Percentiles rank a stretch among this genome's conserved stretches.
Conservation (phyloP, 768 basidiomycete species). For the Xerocomus spinulosus region DNA sequence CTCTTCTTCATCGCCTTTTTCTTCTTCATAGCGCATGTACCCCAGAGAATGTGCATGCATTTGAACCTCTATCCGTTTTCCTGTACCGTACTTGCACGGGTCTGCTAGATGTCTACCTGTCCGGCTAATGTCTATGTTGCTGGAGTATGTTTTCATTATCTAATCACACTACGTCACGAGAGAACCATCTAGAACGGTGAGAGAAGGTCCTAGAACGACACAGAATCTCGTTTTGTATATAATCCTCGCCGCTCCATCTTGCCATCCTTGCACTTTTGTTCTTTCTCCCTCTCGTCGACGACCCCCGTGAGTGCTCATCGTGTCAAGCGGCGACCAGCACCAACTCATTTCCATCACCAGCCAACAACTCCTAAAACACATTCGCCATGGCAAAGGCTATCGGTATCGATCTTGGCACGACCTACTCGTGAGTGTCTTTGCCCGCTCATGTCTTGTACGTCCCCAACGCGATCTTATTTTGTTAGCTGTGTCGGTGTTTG, state of each 20-base stretch:
- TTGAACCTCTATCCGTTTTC: conserved; percentile 15
- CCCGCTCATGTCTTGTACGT: not conserved
- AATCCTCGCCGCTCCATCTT: conserved; percentile 10
- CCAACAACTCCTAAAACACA: conserved; percentile 3
- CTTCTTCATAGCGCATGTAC: conserved; percentile 21
- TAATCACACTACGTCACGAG: conserved; percentile 31
- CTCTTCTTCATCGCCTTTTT: conserved; percentile 2
- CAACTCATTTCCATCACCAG: conserved; percentile 10
- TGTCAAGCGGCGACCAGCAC: not conserved
- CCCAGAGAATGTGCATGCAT: conserved; percentile 25
- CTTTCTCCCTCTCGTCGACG: conserved; percentile 6
- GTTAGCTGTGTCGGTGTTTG: conserved; percentile 99
- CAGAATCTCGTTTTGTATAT: conserved; percentile 29
- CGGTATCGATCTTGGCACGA: conserved; percentile 90
- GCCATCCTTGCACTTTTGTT: conserved; percentile 12
- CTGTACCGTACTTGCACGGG: conserved; percentile 25
- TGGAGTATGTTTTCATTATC: conserved; percentile 25
- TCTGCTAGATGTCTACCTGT: conserved; percentile 16
- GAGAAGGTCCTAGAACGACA: conserved; percentile 33
- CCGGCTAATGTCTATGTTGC: not conserved
- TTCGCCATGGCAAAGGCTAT: conserved; percentile 69
- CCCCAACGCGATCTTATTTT: conserved; percentile 5
- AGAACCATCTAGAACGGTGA: conserved; percentile 32
- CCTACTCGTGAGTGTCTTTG: conserved; percentile 73
- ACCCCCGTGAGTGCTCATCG: conserved; percentile 18